Percentiles rank a stretch among this genome's conserved stretches.
phyloP scores from a whole-genome alignment of 1,284 basidiomycete genomes.

The Leccinum subrobustum region DNA sequence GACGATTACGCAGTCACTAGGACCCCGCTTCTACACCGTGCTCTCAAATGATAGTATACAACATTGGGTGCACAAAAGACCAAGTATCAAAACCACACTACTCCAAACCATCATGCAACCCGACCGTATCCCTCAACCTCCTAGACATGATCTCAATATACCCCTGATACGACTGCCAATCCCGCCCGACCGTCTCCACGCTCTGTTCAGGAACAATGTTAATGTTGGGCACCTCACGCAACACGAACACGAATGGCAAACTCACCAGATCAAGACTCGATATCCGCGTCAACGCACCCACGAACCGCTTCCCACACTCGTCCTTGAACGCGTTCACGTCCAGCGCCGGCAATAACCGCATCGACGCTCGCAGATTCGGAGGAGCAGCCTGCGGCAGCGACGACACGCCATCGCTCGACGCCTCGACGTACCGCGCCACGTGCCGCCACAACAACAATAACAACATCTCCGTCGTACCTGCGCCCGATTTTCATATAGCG shows the following conservation, averaged over 20 bases:
- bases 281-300: slow-evolving; percentile 50
- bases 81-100: slow-evolving; percentile 1
- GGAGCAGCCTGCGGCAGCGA: not conserved
- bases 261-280: slow-evolving; percentile 40
- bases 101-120: slow-evolving; percentile 43
- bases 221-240: no score
- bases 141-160: slow-evolving; percentile 72
- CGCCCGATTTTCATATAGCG: not conserved
- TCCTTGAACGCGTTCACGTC: slow-evolving; percentile 51
- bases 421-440: slow-evolving; percentile 60
- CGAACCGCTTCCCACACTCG: slow-evolving; percentile 54
- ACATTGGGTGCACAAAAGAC: not conserved
- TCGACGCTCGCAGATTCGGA: slow-evolving; percentile 41
- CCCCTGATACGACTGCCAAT: slow-evolving; percentile 57
- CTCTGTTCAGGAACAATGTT: slow-evolving; percentile 24
- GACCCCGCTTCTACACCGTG: not conserved
- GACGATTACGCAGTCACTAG: no score
- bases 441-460: slow-evolving; percentile 87
- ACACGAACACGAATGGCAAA: not conserved
- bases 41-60: not conserved
- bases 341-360: slow-evolving; percentile 55
- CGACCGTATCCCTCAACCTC: slow-evolving; percentile 58
- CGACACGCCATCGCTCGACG: slow-evolving; percentile 29
- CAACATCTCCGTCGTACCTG: slow-evolving; percentile 80
- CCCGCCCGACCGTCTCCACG: slow-evolving; percentile 40